Evolutionary conservation across 1,139 yeast species (phyloP), one percentile per base, ranked within the genome.

Genomic region (Scheffersomyces illinoinensis): DNA sequence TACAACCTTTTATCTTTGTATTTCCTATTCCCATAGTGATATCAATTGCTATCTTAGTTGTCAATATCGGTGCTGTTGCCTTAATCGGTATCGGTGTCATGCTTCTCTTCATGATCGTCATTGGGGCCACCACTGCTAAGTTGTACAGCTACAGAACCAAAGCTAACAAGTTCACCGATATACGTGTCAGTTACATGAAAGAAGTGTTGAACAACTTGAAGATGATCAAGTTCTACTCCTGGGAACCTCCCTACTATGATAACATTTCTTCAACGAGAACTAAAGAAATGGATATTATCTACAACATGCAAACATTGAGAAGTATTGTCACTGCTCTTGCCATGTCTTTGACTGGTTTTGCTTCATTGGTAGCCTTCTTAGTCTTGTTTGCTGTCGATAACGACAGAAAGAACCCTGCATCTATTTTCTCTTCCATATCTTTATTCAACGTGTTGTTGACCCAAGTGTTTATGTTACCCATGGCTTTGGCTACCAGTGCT

Each of bases 1-100:
- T 69, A 59, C 76, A 74, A 57, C 79, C 80, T 4, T 67, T 68
- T 26, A 59, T 72, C 24, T 43, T 72, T 33, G 65, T 71, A 1
- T 74, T 74, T 61, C 77, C 78, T 0, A 57, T 74, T 8, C 73
- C 79, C 6, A 65, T 77, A 24, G 71, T 66, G 1, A 71, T 75
- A 56, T 69, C 78, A 18, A 69, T 77, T 59, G 78, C 71, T 12
- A 70, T 77, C 50, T 71, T 77, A 58, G 64, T 74, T 21, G 64
- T 68, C 18, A 75, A 76, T 61, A 74, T 77, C 46, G 81, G 81
- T n/a, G 76, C 69, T 4, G 64, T 77, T 1, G 68, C 79, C 6
- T 71, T 76, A 55, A 76, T 76, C 47, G 81, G 81, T 54, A 66
- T 76, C 23, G 80, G 71, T 5, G 65, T 76, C 4, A 66, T 76